phyloP scores from a whole-genome alignment of 139 green algal genomes.

The Chlorella sp. region DNA sequence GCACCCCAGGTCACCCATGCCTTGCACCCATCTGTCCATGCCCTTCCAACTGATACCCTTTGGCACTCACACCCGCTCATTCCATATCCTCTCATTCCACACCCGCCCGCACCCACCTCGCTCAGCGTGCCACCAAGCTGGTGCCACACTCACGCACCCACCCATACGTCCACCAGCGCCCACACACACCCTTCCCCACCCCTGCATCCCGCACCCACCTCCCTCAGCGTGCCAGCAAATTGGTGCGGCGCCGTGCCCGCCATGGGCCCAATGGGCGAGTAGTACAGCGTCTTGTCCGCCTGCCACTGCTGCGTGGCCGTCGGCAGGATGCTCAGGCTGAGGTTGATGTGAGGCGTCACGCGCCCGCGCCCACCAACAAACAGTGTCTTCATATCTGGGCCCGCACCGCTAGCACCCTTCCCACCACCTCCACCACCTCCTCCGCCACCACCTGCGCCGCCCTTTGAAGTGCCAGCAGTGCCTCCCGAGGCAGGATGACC shows the following conservation, averaged over 20 bases:
- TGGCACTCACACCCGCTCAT: no score
- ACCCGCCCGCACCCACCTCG: no score
- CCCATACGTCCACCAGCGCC: no score
- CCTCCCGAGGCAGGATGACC: not conserved
- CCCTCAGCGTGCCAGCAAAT: conserved; percentile 1
- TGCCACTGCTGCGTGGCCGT: conserved; percentile 1
- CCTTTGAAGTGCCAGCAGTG: not conserved
- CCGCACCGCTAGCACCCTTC: no score
- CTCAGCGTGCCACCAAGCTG: no score
- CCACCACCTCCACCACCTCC: not conserved
- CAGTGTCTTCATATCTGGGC: no score
- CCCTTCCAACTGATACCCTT: no score
- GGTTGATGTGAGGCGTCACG: not conserved
- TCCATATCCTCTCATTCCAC: no score
- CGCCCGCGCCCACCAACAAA: not conserved
- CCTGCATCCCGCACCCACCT: not conserved
- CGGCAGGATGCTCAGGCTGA: not conserved
- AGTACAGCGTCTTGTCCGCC: conserved; percentile 10
- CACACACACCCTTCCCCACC: no score
- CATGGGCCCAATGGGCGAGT: not conserved
- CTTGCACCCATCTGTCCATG: no score
- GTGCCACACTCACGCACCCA: no score
- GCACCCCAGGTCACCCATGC: no score
- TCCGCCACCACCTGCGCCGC: not conserved
- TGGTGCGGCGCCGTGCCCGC: not conserved